These are phyloP conservation scores for Aspergillus quadrilineatus DNA, from an alignment of 2,329 filamentous ascomycete genomes.

Conservation along the genomic window DNA sequence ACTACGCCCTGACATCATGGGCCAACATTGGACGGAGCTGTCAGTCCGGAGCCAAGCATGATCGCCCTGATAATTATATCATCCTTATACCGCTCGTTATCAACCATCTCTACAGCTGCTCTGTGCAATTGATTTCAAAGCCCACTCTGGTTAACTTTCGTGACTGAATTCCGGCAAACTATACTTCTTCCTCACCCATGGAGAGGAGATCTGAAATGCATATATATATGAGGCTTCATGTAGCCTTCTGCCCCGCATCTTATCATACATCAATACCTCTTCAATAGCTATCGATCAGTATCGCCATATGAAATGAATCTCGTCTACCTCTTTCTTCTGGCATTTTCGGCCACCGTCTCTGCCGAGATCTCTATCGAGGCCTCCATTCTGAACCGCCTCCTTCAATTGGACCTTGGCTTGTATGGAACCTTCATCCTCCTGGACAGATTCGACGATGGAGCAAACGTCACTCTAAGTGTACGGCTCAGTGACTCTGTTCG, in stretches of 20 bases:
- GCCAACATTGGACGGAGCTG: not conserved
- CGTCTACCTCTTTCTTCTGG: not conserved
- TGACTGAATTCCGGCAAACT: not conserved
- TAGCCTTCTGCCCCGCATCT: not conserved
- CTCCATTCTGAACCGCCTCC: conserved; percentile 1
- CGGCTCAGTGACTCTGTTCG: not conserved
- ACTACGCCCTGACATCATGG: not conserved
- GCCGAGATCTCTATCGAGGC: not conserved
- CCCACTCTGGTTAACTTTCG: not conserved
- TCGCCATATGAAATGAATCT: not conserved
- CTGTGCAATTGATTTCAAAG: too few species aligned
- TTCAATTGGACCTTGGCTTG: conserved; percentile 7
- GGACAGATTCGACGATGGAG: not conserved
- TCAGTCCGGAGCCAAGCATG: not conserved
- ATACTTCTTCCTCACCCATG: not conserved
- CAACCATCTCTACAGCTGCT: too few species aligned
- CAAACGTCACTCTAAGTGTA: not conserved
- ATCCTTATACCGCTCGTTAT: not conserved
- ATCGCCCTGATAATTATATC: not conserved
- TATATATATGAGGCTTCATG: not conserved
- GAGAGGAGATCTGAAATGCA: not conserved
- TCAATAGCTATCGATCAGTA: not conserved
- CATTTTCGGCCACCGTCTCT: not conserved
- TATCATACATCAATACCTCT: not conserved
- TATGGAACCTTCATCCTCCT: not conserved